These are phyloP conservation scores for Sicyos baderoa DNA, from an alignment of 306 rosid species.

Conservation along the genomic window DNA sequence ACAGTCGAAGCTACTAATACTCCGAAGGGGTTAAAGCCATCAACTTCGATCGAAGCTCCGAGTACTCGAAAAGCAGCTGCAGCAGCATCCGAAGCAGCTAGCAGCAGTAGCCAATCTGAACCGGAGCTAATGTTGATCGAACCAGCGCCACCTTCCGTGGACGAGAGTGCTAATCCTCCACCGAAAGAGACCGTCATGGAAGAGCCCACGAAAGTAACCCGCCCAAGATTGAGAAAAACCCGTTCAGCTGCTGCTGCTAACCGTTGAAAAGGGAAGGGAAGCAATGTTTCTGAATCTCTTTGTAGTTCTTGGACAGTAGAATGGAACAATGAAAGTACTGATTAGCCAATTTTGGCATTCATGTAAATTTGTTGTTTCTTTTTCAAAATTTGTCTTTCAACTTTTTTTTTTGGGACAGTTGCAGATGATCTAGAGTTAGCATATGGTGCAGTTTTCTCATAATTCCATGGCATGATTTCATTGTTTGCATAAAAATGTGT, in stretches of 20 bases:
- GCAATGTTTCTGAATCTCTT: slow-evolving; percentile 7
- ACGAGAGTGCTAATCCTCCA: slow-evolving; percentile 40
- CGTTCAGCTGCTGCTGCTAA: slow-evolving; percentile 15
- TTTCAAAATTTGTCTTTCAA: slow-evolving; percentile 42
- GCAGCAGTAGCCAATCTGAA: slow-evolving; percentile 19
- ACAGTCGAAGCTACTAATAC: slow-evolving; percentile 23
- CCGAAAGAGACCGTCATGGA: slow-evolving; percentile 36
- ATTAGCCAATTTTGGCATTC: slow-evolving; percentile 29
- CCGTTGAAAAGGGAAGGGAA: neutral
- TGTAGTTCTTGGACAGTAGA: neutral
- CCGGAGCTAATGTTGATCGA: slow-evolving; percentile 37
- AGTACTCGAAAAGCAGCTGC: slow-evolving; percentile 28
- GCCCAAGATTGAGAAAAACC: slow-evolving; percentile 35
- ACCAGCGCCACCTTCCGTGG: slow-evolving; percentile 31
- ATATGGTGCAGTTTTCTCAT: neutral
- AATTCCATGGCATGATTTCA: slow-evolving; percentile 5
- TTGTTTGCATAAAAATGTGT: neutral
- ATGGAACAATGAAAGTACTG: slow-evolving; percentile 23
- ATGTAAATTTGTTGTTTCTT: slow-evolving; percentile 50
- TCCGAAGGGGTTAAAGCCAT: slow-evolving; percentile 30
- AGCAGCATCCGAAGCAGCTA: slow-evolving; percentile 27
- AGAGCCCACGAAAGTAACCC: slow-evolving; percentile 31
- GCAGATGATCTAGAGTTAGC: slow-evolving; percentile 7
- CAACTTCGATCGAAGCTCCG: slow-evolving; percentile 23
- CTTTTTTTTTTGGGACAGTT: slow-evolving; percentile 25